Conservation (phyloP, 2,329 filamentous ascomycete species). For the Aspergillus fijiensis region DNA sequence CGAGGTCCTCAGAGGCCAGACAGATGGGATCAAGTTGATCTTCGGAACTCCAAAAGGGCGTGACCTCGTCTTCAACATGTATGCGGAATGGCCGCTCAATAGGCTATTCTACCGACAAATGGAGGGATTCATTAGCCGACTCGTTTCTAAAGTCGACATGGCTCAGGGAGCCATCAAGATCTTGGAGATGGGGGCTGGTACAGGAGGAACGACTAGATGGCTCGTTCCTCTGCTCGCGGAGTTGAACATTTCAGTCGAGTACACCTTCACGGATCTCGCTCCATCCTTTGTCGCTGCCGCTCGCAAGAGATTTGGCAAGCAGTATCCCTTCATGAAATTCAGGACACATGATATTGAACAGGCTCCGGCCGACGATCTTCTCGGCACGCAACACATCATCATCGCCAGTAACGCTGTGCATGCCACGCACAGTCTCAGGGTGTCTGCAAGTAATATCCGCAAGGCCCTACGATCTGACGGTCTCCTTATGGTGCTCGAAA, state of each 20-base stretch:
- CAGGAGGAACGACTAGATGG: slow-evolving; percentile 37
- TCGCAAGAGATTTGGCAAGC: slow-evolving; percentile 27
- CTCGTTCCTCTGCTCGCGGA: slow-evolving; percentile 29
- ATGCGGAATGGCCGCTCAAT: slow-evolving; percentile 40
- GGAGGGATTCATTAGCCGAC: slow-evolving; percentile 30
- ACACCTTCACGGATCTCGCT: slow-evolving; percentile 41
- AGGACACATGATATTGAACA: slow-evolving; percentile 33
- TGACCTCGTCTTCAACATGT: slow-evolving; percentile 38
- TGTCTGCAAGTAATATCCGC: slow-evolving; percentile 27
- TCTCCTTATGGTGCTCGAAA: slow-evolving; percentile 34
- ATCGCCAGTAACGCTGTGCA: slow-evolving; percentile 39
- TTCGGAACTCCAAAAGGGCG: slow-evolving; percentile 40
- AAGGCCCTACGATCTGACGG: slow-evolving; percentile 30
- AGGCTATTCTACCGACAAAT: slow-evolving; percentile 35
- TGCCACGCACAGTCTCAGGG: slow-evolving; percentile 32
- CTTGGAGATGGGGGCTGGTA: slow-evolving; percentile 44
- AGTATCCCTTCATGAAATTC: slow-evolving; percentile 28
- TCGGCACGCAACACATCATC: slow-evolving; percentile 31
- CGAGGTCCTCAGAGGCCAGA: slow-evolving; percentile 28
- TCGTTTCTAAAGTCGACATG: slow-evolving; percentile 15
- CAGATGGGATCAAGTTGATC: slow-evolving; percentile 41
- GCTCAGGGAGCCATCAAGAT: slow-evolving; percentile 34
- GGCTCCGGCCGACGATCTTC: slow-evolving; percentile 18
- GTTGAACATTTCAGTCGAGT: slow-evolving; percentile 34
- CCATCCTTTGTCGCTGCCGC: slow-evolving; percentile 36